Evolutionary conservation across 208 protist genomes (phyloP).

Genomic region (Acanthamoeba castellanii): DNA sequence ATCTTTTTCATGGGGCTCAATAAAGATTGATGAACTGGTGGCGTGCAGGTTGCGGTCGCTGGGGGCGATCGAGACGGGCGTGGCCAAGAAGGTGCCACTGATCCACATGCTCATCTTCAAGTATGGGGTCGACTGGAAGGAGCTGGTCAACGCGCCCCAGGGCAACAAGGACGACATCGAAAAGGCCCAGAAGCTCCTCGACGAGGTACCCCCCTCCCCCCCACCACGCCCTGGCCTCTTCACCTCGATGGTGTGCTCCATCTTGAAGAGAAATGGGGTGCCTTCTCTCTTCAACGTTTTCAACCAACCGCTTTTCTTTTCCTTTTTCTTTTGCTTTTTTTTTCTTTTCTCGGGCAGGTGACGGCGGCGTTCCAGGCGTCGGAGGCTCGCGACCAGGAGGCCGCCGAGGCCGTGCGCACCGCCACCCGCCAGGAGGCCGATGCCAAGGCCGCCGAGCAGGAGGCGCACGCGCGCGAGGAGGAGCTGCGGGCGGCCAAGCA

Average conservation of each 20-base stretch:
- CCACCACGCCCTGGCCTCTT: background rate
- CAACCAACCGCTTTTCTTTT: background rate
- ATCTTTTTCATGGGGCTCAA: too few relatives aligned
- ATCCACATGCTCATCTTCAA: slow-evolving; percentile 64
- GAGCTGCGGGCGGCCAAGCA: slow-evolving; percentile 66
- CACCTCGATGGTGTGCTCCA: background rate
- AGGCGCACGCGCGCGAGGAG: background rate
- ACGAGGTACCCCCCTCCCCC: background rate
- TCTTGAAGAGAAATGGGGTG: background rate
- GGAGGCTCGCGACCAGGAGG: slow-evolving; percentile 13
- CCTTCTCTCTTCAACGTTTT: background rate
- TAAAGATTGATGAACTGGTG: background rate
- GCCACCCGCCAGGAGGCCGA: slow-evolving; percentile 53
- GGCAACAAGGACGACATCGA: slow-evolving; percentile 62
- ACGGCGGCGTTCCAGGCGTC: slow-evolving; percentile 32
- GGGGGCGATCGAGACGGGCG: background rate
- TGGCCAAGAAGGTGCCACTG: slow-evolving; percentile 61
- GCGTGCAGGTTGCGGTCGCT: background rate
- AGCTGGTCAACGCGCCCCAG: slow-evolving; percentile 75
- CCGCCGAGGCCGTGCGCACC: background rate
- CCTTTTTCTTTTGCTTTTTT: background rate
- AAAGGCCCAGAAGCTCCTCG: slow-evolving; percentile 56
- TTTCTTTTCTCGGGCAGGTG: background rate
- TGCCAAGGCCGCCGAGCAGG: slow-evolving; percentile 6
- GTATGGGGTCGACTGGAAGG: slow-evolving; percentile 52